These are phyloP conservation scores for Ogataea paraovalis DNA, from an alignment of 805 yeast genomes.

Conservation along the genomic window DNA sequence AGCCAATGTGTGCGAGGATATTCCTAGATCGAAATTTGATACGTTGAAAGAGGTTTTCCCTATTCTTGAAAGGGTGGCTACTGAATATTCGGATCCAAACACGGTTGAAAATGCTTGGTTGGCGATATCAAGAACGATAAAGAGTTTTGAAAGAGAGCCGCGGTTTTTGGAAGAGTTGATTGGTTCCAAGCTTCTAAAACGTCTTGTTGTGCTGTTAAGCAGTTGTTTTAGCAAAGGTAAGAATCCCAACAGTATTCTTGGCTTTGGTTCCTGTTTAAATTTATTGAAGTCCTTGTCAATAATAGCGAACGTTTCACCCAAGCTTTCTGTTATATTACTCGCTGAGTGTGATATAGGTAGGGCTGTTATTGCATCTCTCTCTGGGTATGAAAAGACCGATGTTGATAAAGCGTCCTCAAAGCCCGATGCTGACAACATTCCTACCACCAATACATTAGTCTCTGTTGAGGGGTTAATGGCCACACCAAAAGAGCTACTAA, in stretches of 20 bases:
- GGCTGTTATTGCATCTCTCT: slow-evolving; percentile 45
- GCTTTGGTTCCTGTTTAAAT: slow-evolving; percentile 37
- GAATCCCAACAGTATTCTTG: slow-evolving; percentile 22
- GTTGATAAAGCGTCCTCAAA: slow-evolving; percentile 4
- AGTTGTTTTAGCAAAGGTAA: slow-evolving; percentile 26
- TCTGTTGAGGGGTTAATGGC: slow-evolving; percentile 71
- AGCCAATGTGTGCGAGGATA: slow-evolving; percentile 59
- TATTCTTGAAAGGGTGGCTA: slow-evolving; percentile 51
- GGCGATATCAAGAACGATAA: slow-evolving; percentile 55
- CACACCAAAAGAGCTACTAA: slow-evolving; percentile 62
- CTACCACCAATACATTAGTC: slow-evolving; percentile 16
- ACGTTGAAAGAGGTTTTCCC: slow-evolving; percentile 56
- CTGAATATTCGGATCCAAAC: slow-evolving; percentile 51
- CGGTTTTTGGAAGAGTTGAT: slow-evolving; percentile 43
- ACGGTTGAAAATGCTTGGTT: slow-evolving; percentile 65
- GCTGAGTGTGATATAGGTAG: slow-evolving; percentile 45
- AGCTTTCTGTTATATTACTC: slow-evolving; percentile 42
- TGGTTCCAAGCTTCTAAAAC: slow-evolving; percentile 32
- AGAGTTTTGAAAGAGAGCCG: slow-evolving; percentile 43
- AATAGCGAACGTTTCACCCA: slow-evolving; percentile 40
- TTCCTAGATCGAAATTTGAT: slow-evolving; percentile 41
- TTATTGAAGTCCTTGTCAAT: slow-evolving; percentile 44
- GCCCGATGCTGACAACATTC: background rate
- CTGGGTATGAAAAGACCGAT: slow-evolving; percentile 41
- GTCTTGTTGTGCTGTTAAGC: slow-evolving; percentile 27